Evolutionary conservation across 768 basidiomycete species (phyloP).

Genomic region (Panellus pusillus): DNA sequence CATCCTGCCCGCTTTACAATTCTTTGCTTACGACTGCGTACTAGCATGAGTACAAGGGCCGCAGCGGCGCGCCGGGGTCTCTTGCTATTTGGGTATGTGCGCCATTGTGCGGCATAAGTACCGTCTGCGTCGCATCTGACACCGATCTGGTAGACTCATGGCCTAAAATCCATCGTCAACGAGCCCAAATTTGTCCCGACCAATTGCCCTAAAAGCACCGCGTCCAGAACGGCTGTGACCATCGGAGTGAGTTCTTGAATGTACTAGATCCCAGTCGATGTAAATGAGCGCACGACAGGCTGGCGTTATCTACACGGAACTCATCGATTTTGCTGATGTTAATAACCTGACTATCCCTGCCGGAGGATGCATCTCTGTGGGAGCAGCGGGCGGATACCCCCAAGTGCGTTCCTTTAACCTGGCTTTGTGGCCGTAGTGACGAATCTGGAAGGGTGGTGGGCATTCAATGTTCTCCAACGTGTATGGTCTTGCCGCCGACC

Average conservation of each 20-base stretch:
- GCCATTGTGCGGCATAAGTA: too few species aligned
- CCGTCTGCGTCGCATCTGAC: not conserved
- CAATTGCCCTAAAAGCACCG: not conserved
- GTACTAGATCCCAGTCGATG: not conserved
- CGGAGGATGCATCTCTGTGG: slow-evolving; percentile 16
- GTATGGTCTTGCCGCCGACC: not conserved
- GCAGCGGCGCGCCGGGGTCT: slow-evolving; percentile 22
- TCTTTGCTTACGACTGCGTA: not conserved
- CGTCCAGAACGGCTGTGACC: not conserved
- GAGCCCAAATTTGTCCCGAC: not conserved
- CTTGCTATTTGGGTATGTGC: slow-evolving; percentile 23
- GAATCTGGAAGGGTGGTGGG: not conserved
- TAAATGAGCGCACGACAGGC: slow-evolving; percentile 3
- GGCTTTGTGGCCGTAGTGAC: not conserved
- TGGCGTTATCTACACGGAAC: slow-evolving; percentile 19
- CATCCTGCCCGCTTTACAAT: not conserved
- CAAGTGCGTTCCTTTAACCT: not conserved
- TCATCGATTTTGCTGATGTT: slow-evolving; percentile 25
- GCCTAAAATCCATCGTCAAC: not conserved
- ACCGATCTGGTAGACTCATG: not conserved
- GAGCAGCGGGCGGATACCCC: slow-evolving; percentile 14
- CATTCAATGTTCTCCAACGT: not conserved
- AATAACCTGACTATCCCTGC: slow-evolving; percentile 27
- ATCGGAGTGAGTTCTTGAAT: not conserved
- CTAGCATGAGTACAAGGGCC: slow-evolving; percentile 29